Evolutionary conservation across 768 basidiomycete species (phyloP), one percentile per base, ranked within the genome.

Genomic region (Trametes maxima): DNA sequence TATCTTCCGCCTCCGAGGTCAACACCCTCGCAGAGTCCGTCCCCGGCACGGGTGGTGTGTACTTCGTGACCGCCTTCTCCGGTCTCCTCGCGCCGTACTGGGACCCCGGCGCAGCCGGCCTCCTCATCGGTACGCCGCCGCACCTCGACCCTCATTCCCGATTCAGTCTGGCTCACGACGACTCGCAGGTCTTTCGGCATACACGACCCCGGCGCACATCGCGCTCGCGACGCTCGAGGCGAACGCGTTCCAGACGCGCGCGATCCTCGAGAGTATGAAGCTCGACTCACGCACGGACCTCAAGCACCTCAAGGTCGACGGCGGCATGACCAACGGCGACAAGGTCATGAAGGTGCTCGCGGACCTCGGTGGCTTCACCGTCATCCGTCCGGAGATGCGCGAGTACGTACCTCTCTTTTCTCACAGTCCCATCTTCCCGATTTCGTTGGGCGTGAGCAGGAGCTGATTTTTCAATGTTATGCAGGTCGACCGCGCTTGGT

Each of bases 241-340:
- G 22, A 96, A 92, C 60, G 95, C 94, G 14, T 98, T 89, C 80
- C 95, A 98, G 75, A 97, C 96, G 13, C 86, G 91, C 59, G 97
- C 94, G 8, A 92, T 99, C 67, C 82, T 98, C 49, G 94, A 98
- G 73, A 90, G 92, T 69, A 99, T 99, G 90, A 88, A 91, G 72
- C 77, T 90, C 55, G 96, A 99, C 76, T 89, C 92, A n/a, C 83
- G 82, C 16, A 79, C 80, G 5, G 86, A 90, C 48, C 81, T 97
- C 55, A 87, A 89, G 70, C 83, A 90, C 67, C 85, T 99, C 64
- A 95, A 90, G 73, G 96, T 99, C 37, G 97, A 98, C 73, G 97
- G 97, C n/a, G 94, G 95, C 16, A 95, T 97, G 90, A 97, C 95
- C 12, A 96, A 95, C 65, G 92, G 92, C 36, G 93, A 96, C 70